Evolutionary conservation across 2,329 filamentous ascomycete genomes (phyloP), one percentile per base, ranked within the genome.

Genomic region (Colletotrichum liaoningense): DNA sequence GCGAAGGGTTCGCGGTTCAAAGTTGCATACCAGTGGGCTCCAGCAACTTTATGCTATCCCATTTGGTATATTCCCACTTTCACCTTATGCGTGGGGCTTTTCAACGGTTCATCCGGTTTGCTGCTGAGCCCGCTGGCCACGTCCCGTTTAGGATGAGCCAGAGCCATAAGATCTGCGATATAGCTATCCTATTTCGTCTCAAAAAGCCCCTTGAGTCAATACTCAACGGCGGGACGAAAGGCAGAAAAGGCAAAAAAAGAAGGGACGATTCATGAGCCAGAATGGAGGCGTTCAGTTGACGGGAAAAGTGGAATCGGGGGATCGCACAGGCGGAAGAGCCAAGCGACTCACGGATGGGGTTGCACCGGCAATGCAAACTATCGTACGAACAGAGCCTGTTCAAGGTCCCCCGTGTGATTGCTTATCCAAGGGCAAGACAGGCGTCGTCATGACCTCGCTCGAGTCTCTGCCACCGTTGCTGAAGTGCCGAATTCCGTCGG

Each of bases 271-370:
- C 62, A n/a, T 54, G 30, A 28, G 22, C 52, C 52, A 55, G 22
- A 12, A 35, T 16, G 14, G 14, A 64, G 30, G 30, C 49, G 12
- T 55, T 30, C 12, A 24, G 46, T 55, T 64, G 67, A 64, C 42
- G 66, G 59, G 67, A 69, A 73, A 73, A 69, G 70, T 73, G 69
- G 69, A 54, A 73, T 46, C 42, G 59, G 24, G 24, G 52, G 35
- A 38, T 16, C 22, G 58, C 16, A 63, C 30, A 35, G 55, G 49
- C 57, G n/a, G 49, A 64, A 49, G 42, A 49, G 42, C 16, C 42
- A 73, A n/a, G 65, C 69, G 49, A 68, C 54, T 66, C 58, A 64
- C 52, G 9, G 52, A 72, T 59, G 69, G 69, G 65, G 69, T 72
- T 54, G 65, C 52, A 38, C 24, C 49, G 28, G 24, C 46, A 42